Evolutionary conservation across 345 rosid species (phyloP), one percentile per base, ranked within the genome.

Genomic region (Trapa bicornis): DNA sequence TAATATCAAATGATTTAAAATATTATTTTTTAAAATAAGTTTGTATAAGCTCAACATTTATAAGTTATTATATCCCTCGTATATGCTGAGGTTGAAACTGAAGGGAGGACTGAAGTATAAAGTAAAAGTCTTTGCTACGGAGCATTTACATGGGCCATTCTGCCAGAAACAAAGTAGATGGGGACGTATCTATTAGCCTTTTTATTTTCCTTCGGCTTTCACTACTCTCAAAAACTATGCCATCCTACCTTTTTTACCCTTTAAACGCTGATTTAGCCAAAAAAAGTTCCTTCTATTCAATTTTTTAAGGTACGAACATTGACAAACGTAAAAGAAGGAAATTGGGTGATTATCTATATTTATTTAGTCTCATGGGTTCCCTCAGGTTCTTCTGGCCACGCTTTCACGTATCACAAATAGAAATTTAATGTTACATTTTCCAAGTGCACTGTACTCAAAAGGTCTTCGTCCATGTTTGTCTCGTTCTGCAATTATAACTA

Each of bases 401-500:
- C 16, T 32, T 48, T 66, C 16, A 53, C 61, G 5, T 36, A 3
- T 37, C 37, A 50, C 48, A 53, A 54, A 15, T 37, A 67, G 48
- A 33, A 67, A 67, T 67, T 53, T 53, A 53, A 67, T 67, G 70
- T 52, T 67, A 45, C 16, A 11, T 58, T 32, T 57, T 10, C 37
- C 12, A 0, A 32, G 63, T 33, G 63, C 63, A n/a, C 38, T 58
- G 38, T 58, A 38, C 63, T 58, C 70, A 10, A 43, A 53, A 67
- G 62, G 4, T 74, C 66, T 72, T 69, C 41, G 42, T 80, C 77
- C 78, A 75, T 73, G 80, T 75, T 74, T 61, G 68, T 72, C 75
- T 71, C 71, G 74, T 36, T 74, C 72, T 47, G 80, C 78, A 74
- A 74, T 67, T 70, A 80, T 76, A 72, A 78, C 70, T 43, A 50